Percentiles rank a stretch among this genome's conserved stretches.
phyloP scores from a whole-genome alignment of 495 filamentous ascomycete species.

The Pyrenula aspistea region DNA sequence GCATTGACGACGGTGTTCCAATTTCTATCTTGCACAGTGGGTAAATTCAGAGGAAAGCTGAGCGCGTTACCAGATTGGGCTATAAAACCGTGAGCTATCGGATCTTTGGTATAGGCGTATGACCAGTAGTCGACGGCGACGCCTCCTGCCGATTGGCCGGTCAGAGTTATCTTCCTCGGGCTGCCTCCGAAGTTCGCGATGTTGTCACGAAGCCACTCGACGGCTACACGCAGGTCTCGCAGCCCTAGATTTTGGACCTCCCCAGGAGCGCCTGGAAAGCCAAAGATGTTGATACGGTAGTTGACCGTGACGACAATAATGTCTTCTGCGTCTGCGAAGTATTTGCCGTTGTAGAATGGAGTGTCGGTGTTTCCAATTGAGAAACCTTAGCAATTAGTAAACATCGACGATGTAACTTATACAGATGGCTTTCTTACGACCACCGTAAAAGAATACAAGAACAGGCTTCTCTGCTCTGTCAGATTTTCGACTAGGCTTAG shows the following conservation, averaged over 20 bases:
- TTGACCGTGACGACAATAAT: conserved; percentile 32
- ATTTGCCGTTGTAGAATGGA: conserved; percentile 27
- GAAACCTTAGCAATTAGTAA: conserved; percentile 12
- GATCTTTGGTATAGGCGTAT: conserved; percentile 30
- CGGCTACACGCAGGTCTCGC: conserved; percentile 29
- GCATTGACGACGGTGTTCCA: conserved; percentile 27
- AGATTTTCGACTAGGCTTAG: conserved; percentile 8
- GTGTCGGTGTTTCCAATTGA: conserved; percentile 18
- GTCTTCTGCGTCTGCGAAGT: conserved; percentile 22
- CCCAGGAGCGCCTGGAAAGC: conserved; percentile 33
- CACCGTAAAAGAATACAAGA: conserved; percentile 23
- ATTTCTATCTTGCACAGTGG: conserved; percentile 7
- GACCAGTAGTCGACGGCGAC: conserved; percentile 38
- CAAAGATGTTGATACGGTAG: conserved; percentile 38
- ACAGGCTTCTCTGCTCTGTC: conserved; percentile 17
- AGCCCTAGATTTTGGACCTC: conserved; percentile 25
- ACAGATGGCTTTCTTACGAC: conserved; percentile 15
- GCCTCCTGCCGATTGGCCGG: conserved; percentile 38
- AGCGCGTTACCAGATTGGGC: conserved; percentile 40
- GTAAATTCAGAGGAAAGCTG: conserved; percentile 25
- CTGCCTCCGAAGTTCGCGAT: conserved; percentile 42
- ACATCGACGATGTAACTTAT: neutral
- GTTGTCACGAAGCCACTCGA: conserved; percentile 50
- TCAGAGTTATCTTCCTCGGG: conserved; percentile 39
- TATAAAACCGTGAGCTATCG: conserved; percentile 33